Base-by-base conservation (phyloP, 306 rosid species). In the Cucurbita argyrosperma region DNA sequence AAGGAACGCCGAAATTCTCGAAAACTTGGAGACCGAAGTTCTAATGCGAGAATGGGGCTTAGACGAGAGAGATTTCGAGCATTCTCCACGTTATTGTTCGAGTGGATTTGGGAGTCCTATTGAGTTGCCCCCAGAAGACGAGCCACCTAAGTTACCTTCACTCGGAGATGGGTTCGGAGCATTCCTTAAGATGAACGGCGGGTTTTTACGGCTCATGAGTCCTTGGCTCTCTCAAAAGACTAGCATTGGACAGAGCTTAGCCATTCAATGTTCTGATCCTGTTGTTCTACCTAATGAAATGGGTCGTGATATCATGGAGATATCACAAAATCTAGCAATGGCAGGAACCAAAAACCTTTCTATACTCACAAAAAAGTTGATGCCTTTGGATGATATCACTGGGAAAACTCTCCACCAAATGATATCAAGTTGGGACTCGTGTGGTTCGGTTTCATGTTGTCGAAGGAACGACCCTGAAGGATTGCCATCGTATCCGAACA, bases 71-170 rank as follows among this genome's bases (percentile, higher is more conserved):
- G 97, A 89, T 83, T 84, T 91, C 66, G 75, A 81, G 76, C 76
- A 82, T 62, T 87, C 88, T 82, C 86, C 83, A 1, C 19, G 18
- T 72, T 79, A 74, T 49, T 74, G 55, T 60, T 82, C 90, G 35
- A 89, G 92, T 77, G 97, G 97, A 42, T 91, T 91, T 73, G 97
- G 97, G 54, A 91, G 97, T 78, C 97, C 97, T 64, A 86, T 91
- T 73, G 90, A 91, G 83, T 81, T 89, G 42, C 79, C 82, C 50
- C 79, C 74, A 13, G 80, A 85, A 77, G 88, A 87, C 77, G 90
- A 87, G 67, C 73, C 85, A 51, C 61, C 77, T 49, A 61, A 42
- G 12, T 80, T 87, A 68, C 87, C 93, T 83, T 83, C 91, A 26
- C 83, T 91, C 59, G 93, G 83, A 58, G 83, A 79, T 76, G 97